A percentile compares a stretch with the other conserved stretches of the same genome.
Evolutionary conservation across 768 basidiomycete species (phyloP).

Genomic region (Kwoniella dendrophila): DNA sequence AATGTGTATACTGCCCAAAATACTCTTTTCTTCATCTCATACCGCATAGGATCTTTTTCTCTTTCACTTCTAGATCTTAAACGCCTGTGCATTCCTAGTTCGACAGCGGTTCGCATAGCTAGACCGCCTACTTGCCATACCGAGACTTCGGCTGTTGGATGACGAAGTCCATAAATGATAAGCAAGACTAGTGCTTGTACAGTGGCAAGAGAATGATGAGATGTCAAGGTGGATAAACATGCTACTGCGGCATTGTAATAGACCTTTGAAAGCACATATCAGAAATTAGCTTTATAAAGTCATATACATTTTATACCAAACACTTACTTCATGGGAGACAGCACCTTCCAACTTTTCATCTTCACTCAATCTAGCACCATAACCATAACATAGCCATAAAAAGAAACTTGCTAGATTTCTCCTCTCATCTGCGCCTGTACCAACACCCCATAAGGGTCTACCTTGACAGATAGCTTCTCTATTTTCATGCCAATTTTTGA

Average conservation of each 20-base stretch:
- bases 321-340: slow-evolving; percentile 36
- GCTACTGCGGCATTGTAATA: slow-evolving; percentile 50
- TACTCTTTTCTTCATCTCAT: slow-evolving; percentile 40
- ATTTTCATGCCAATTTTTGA: slow-evolving; percentile 36
- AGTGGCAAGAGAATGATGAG: slow-evolving; percentile 45
- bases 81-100: slow-evolving; percentile 39
- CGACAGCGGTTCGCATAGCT: slow-evolving; percentile 41
- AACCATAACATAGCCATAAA: slow-evolving; percentile 39
- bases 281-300: no score
- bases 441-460: slow-evolving; percentile 37
- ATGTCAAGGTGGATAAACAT: slow-evolving; percentile 45
- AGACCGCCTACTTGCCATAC: slow-evolving; percentile 47
- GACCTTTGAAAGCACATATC: slow-evolving; percentile 29
- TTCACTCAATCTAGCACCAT: slow-evolving; percentile 38
- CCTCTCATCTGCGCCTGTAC: slow-evolving; percentile 31
- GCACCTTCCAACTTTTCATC: slow-evolving; percentile 36
- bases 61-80: slow-evolving; percentile 16
- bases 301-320: no score
- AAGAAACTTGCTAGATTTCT: slow-evolving; percentile 35
- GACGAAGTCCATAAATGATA: slow-evolving; percentile 28
- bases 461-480: slow-evolving; percentile 35
- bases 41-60: slow-evolving; percentile 21
- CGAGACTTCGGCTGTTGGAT: slow-evolving; percentile 25
- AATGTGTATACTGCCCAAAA: slow-evolving; percentile 46
- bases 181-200: slow-evolving; percentile 43